These are phyloP conservation scores for Prunus padus DNA, from an alignment of 306 rosid species.

Conservation along the genomic window DNA sequence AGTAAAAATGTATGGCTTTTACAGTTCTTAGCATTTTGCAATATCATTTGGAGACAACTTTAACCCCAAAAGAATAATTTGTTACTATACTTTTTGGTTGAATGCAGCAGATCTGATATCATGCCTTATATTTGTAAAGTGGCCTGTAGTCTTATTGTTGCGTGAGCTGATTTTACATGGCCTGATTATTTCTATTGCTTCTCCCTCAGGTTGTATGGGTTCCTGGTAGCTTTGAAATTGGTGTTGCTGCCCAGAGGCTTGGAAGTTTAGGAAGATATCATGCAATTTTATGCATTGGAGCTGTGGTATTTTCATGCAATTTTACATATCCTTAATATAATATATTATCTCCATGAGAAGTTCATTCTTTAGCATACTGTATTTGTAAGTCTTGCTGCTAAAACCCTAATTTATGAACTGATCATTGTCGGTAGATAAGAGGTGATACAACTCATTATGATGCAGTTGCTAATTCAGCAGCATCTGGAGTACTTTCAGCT, in stretches of 20 bases:
- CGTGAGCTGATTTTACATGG: constrained; percentile 11
- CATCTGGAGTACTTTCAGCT: constrained; percentile 97
- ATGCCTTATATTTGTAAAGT: not conserved
- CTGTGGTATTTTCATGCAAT: constrained; percentile 62
- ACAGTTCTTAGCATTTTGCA: not conserved
- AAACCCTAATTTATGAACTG: constrained; percentile 14
- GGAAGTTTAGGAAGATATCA: constrained; percentile 74
- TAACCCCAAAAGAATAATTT: not conserved
- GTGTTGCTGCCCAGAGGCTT: constrained; percentile 67
- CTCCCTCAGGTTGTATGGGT: constrained; percentile 84
- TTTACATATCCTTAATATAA: not conserved
- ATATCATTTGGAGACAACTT: not conserved
- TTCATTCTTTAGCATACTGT: not conserved
- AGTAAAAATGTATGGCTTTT: not conserved
- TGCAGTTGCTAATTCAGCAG: constrained; percentile 84
- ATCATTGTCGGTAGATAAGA: constrained; percentile 51
- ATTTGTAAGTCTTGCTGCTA: not conserved
- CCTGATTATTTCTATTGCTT: constrained; percentile 24
- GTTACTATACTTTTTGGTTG: not conserved
- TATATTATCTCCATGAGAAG: constrained; percentile 7
- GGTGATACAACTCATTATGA: constrained; percentile 97
- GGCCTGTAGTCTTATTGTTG: constrained; percentile 17
- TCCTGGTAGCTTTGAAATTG: constrained; percentile 94
- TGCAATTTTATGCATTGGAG: constrained; percentile 88
- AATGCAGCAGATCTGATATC: not conserved